These are phyloP conservation scores for Boletus tylopilopsis DNA, from an alignment of 768 basidiomycete genomes.

Conservation along the genomic window DNA sequence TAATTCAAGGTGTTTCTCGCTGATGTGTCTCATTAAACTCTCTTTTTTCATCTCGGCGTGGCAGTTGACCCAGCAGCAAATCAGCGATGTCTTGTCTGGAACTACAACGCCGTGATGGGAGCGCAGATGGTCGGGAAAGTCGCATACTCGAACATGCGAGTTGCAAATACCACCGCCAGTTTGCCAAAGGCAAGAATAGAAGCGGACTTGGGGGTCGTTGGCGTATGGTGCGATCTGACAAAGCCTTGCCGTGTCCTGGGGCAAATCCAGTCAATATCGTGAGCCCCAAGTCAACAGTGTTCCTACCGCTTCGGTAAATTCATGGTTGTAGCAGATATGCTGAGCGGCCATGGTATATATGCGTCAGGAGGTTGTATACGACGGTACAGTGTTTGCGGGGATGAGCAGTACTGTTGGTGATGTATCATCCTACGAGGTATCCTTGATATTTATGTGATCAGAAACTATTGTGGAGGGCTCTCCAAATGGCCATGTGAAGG, in stretches of 20 bases:
- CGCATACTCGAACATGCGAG: neutral
- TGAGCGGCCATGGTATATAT: slow-evolving; percentile 2
- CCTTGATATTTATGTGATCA: slow-evolving; percentile 17
- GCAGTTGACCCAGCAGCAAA: slow-evolving; percentile 22
- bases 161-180: neutral
- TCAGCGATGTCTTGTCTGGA: slow-evolving; percentile 5
- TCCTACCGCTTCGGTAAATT: slow-evolving; percentile 14
- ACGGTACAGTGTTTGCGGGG: neutral
- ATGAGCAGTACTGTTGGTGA: slow-evolving; percentile 4
- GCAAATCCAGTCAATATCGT: slow-evolving; percentile 1
- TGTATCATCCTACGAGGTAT: neutral
- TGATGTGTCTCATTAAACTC: slow-evolving; percentile 25
- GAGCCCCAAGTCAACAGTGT: neutral
- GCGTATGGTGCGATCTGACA: neutral
- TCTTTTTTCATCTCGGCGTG: slow-evolving; percentile 22
- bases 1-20: slow-evolving; percentile 22
- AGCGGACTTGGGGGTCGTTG: slow-evolving; percentile 1
- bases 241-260: slow-evolving; percentile 9
- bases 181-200: slow-evolving; percentile 18
- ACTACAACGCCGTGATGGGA: slow-evolving; percentile 16
- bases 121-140: slow-evolving; percentile 23
- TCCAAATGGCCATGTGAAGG: slow-evolving; percentile 18
- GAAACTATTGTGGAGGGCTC: slow-evolving; percentile 15
- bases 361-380: neutral
- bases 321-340: neutral